A percentile compares a stretch with the other conserved stretches of the same genome.
Conservation (phyloP, 208 protist species). For the Acanthamoeba triangularis region DNA sequence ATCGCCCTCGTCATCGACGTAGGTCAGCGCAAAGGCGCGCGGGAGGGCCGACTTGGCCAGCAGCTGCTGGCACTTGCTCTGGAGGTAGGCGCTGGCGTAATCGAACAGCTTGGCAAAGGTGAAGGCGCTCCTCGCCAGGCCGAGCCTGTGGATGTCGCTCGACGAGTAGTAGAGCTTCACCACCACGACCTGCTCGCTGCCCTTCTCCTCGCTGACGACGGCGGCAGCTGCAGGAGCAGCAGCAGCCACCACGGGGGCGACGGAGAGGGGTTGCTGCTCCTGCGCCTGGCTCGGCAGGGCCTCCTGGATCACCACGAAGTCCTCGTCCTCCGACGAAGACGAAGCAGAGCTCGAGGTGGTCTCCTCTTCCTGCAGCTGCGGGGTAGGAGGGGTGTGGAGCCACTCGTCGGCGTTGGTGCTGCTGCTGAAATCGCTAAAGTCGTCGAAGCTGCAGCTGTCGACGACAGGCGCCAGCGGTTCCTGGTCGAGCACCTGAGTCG, state of each 20-base stretch:
- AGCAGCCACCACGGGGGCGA: too few relatives aligned
- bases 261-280: too few relatives aligned
- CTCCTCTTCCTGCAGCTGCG: too few relatives aligned
- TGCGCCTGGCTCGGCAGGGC: too few relatives aligned
- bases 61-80: slow-evolving; percentile 42
- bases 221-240: too few relatives aligned
- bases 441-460: not conserved
- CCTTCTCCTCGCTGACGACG: not conserved
- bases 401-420: not conserved
- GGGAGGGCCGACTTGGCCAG: not conserved
- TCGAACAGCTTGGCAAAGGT: slow-evolving; percentile 18
- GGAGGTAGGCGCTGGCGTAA: slow-evolving; percentile 14
- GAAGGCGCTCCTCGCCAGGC: not conserved
- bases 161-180: slow-evolving; percentile 50
- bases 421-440: not conserved
- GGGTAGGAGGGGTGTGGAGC: not conserved
- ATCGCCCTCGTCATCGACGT: slow-evolving; percentile 42
- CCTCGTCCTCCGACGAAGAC: too few relatives aligned
- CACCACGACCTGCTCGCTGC: not conserved
- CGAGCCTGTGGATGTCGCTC: slow-evolving; percentile 37
- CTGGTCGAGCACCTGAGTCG: not conserved
- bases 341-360: too few relatives aligned
- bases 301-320: too few relatives aligned
- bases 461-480: not conserved
- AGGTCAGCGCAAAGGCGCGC: slow-evolving; percentile 35